phyloP scores from a whole-genome alignment of 805 yeast species.

The Zygoascus flipseniorum region DNA sequence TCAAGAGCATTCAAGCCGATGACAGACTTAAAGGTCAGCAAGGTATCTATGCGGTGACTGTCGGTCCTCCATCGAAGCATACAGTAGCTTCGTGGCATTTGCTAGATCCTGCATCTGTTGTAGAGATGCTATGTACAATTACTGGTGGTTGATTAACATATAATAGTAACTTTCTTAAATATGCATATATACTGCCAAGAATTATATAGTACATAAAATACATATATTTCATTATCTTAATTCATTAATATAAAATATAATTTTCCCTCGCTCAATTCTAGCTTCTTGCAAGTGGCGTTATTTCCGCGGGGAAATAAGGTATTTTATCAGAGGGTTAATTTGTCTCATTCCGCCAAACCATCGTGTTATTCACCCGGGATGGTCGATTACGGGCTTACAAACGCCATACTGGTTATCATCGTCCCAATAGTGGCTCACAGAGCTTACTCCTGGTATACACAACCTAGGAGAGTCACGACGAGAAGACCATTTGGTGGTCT shows the following conservation, averaged over 20 bases:
- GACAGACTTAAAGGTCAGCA: constrained; percentile 2
- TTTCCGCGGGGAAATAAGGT: too few species aligned
- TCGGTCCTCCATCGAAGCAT: constrained; percentile 83
- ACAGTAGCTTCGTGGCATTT: constrained; percentile 83
- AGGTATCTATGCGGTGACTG: constrained; percentile 76
- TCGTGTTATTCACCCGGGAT: too few species aligned
- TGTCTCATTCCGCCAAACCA: too few species aligned
- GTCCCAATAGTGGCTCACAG: neutral
- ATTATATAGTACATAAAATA: neutral
- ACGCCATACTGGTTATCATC: neutral
- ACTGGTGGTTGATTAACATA: neutral
- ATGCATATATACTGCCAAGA: neutral
- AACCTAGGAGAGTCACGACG: neutral
- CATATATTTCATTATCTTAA: neutral
- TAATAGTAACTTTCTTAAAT: neutral
- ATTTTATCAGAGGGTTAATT: too few species aligned
- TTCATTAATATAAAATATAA: too few species aligned
- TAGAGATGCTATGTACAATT: constrained; percentile 51
- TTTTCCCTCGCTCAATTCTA: too few species aligned
- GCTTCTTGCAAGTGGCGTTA: too few species aligned
- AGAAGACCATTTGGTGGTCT: neutral
- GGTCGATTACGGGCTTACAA: neutral
- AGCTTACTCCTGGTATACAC: neutral
- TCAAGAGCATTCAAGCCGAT: constrained; percentile 33
- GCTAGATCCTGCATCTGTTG: constrained; percentile 72